Conservation (phyloP, 305 asterid species). For the Andrographis paniculata region DNA sequence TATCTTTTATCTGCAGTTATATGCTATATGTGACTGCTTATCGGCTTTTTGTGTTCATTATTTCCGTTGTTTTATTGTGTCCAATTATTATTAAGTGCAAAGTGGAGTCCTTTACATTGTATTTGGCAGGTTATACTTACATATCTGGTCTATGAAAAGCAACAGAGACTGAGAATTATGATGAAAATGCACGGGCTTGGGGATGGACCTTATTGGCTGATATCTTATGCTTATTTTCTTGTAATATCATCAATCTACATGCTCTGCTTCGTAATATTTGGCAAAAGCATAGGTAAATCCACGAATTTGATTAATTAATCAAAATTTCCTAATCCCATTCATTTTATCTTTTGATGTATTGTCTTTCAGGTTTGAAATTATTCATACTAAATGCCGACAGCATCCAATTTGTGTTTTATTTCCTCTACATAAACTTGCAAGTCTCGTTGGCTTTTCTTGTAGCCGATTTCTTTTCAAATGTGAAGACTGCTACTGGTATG, state of each 20-base stretch:
- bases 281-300: constrained; percentile 63
- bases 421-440: constrained; percentile 94
- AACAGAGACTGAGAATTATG: constrained; percentile 80
- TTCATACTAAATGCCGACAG: constrained; percentile 76
- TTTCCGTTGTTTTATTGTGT: neutral
- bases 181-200: constrained; percentile 99
- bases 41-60: too few species aligned
- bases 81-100: constrained; percentile 1
- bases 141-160: constrained; percentile 83
- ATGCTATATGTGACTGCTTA: too few species aligned
- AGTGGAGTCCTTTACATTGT: neutral
- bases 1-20: too few species aligned
- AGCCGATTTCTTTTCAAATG: constrained; percentile 70
- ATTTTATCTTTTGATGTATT: constrained; percentile 6
- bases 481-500: constrained; percentile 87
- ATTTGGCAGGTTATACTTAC: constrained; percentile 55
- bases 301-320: neutral
- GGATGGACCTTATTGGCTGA: constrained; percentile 96
- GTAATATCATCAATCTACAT: constrained; percentile 62
- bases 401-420: constrained; percentile 86
- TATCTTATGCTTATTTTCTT: constrained; percentile 89
- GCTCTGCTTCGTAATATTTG: constrained; percentile 78
- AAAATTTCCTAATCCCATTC: neutral
- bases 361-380: constrained; percentile 71
- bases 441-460: constrained; percentile 75